Conservation (phyloP, 192 early-diverging fungal species). For the Piromyces finnis region DNA sequence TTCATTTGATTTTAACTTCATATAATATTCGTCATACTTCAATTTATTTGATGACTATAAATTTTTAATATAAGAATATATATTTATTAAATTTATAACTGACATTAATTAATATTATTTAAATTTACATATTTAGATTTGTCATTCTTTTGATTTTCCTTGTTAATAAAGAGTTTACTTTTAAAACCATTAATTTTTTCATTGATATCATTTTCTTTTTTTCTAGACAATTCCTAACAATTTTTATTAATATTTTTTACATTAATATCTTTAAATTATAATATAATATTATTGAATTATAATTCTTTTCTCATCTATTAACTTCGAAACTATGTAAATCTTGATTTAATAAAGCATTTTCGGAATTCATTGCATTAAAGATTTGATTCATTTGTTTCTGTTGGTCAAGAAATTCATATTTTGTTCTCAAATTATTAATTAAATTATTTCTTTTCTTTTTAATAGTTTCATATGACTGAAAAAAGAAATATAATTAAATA, state of each 20-base stretch:
- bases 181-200: not conserved
- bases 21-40: not conserved
- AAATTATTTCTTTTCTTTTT: not conserved
- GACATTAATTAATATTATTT: too few species aligned
- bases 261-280: too few species aligned
- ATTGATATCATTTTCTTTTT: not conserved
- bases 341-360: not conserved
- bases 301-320: too few species aligned
- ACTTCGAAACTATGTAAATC: not conserved
- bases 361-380: not conserved
- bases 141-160: not conserved
- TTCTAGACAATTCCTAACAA: not conserved
- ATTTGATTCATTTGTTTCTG: not conserved
- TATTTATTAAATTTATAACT: too few species aligned
- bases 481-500: too few species aligned
- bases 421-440: not conserved
- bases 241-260: too few species aligned
- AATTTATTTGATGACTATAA: not conserved
- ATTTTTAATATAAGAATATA: too few species aligned
- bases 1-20: not conserved
- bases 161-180: not conserved
- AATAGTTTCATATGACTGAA: not conserved
- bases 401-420: not conserved
- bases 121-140: not conserved
- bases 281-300: too few species aligned